Evolutionary conservation across 345 rosid genomes (phyloP), one percentile per base, ranked within the genome.

Genomic region (Pseudoturritis turrita): DNA sequence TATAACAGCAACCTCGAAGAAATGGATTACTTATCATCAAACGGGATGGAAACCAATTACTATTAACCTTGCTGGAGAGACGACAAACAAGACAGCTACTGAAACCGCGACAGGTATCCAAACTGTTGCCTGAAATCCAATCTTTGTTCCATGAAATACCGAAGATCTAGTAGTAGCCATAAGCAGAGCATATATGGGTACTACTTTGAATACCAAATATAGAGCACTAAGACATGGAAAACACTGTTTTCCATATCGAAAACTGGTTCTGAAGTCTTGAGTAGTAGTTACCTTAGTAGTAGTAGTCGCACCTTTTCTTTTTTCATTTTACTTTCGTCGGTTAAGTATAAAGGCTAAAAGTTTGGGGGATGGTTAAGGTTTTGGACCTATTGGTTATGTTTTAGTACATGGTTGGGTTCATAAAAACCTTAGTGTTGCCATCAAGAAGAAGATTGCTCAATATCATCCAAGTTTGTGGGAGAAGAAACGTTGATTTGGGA

Each of bases 41-140:
- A 78, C 83, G 8, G 95, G 92, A 72, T 92, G 98, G 98, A 89
- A 81, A 72, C 98, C 96, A 33, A 75, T 92, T 69, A 81, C 59
- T 51, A 62, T 89, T 56, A 80, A 77, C 68, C 66, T 89, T 57
- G 70, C 81, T 25, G 71, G 36, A 21, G 86, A 74, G 66, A 65
- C 37, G 4, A 40, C 50, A 39, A 66, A 62, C 36, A 79, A 80
- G 62, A 29, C 53, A 18, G 83, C 44, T 75, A 53, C 71, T 22
- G 68, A 74, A 51, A 51, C 68, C 31, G 56, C 41, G 45, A 40
- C 62, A 74, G 73, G 73, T 74, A 74, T 50, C 46, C 29, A 41
- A 68, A 44, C 62, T 18, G 57, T 60, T 51, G 50, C 63, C 62
- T 74, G 62, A 74, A 65, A 46, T 46, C 19, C 25, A 63, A 55